Evolutionary conservation across 768 basidiomycete genomes (phyloP), one percentile per base, ranked within the genome.

Genomic region (Sarcodon sp.): DNA sequence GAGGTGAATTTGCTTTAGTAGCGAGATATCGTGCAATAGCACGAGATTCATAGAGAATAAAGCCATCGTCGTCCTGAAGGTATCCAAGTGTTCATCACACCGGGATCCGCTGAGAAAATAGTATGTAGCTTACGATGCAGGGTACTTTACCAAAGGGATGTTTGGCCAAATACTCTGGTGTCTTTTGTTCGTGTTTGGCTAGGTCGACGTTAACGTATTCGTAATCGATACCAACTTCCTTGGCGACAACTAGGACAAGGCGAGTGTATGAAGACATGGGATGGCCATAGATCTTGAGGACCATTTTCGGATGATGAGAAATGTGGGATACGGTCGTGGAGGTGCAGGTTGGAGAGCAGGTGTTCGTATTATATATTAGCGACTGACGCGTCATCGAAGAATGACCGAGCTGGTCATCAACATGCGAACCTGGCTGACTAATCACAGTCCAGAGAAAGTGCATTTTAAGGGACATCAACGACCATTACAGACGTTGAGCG

Each of bases 101-200:
- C 4, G 21, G 4, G 21, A 27, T 27, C 21, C 21, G 4, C 21
- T 27, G 21, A 27, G 21, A 2, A 27, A 27, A 27, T 27, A 27
- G 21, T 4, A 27, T 27, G 21, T 27, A 4, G 21, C 21, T 27
- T 27, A 27, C 74, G 47, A 82, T 67, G 57, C 70, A 75, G 3
- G 80, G 79, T 27, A 80, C 66, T 54, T 77, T 74, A 15, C 78
- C 77, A 54, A 82, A 83, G 0, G 85, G 84, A 54, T 87, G 80
- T 45, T 67, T 62, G 33, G 61, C 55, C 12, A 70, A 16, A 63
- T 62, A 74, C 7, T 54, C 69, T 0, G 71, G 56, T 0, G 57
- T 3, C 59, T 78, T 81, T 36, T 80, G 75, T 53, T 70, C 67
- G 13, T 52, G 54, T 46, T 69, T 69, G 39, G 43, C 1, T 16